Evolutionary conservation across 805 yeast species (phyloP).

Genomic region (Candida bentonensis): DNA sequence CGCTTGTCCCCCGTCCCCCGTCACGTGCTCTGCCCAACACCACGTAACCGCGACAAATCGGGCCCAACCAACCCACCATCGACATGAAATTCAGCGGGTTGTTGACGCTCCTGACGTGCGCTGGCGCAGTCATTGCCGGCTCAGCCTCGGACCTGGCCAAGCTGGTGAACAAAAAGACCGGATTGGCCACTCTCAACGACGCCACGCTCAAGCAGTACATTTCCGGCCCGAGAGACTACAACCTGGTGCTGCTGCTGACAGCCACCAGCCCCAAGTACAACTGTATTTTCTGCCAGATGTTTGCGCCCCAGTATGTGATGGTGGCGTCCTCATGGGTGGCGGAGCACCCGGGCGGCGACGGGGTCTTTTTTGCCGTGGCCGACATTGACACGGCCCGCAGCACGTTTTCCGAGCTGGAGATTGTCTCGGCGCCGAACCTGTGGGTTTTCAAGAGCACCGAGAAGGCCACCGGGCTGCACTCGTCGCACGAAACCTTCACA

Average conservation of each 20-base stretch:
- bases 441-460: constrained; percentile 43
- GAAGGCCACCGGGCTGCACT: constrained; percentile 18
- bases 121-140: constrained; percentile 45
- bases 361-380: constrained; percentile 56
- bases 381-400: constrained; percentile 50
- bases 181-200: constrained; percentile 34
- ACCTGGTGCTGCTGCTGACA: constrained; percentile 53
- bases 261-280: constrained; percentile 62
- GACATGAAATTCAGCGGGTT: constrained; percentile 46
- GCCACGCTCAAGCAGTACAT: constrained; percentile 42
- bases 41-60: constrained; percentile 17
- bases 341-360: constrained; percentile 39
- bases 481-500: constrained; percentile 13
- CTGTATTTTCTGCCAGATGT: constrained; percentile 59
- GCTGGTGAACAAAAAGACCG: constrained; percentile 54
- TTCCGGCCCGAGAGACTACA: constrained; percentile 53
- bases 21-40: neutral
- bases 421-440: constrained; percentile 70
- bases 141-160: constrained; percentile 44
- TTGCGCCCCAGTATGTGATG: constrained; percentile 48
- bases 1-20: constrained; percentile 20
- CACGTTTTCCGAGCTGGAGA: constrained; percentile 36
- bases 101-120: constrained; percentile 49
- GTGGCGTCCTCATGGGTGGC: constrained; percentile 52
- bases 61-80: constrained; percentile 34